Evolutionary conservation across 805 yeast species (phyloP), one percentile per base, ranked within the genome.

Genomic region (Myxozyma neotropica): DNA sequence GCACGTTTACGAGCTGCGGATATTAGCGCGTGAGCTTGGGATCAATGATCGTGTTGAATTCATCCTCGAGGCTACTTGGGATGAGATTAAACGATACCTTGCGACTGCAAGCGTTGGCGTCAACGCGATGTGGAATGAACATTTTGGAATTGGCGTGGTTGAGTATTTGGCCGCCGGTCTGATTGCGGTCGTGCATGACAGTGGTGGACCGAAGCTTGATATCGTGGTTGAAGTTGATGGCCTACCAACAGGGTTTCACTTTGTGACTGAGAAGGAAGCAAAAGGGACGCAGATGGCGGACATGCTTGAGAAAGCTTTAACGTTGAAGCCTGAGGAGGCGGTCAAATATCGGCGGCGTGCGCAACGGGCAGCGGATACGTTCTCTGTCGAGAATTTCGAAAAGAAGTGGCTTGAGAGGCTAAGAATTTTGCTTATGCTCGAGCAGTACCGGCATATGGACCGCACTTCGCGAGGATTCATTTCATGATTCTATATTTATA

Each of bases 51-150:
- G 79, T 19, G 72, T 80, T 12, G 77, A 81, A 47, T 86, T 91
- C 68, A 76, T 85, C 0, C 80, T 88, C 4, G 95, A 94, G 74
- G 87, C 93, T 27, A 80, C 89, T 8, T 89, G 89, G 75, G 78
- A 77, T 1, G 80, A 78, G 17, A 84, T 95, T 13, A 75, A 83
- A 53, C 69, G 74, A 29, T 79, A 82, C 55, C 76, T 95, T 35
- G 68, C 75, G 12, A 75, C 72, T 13, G 81, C 90, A 2, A 81
- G 84, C 26, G 84, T 83, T 69, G 99, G 99, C 4, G 77, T 94
- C 40, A 93, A 94, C 69, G 91, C 96, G 31, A 94, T 94, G 99
- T 94, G 99, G 99, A 94, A 94, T 74, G 99, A 94, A 76, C 99
- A 94, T 76, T 94, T 94, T 73, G 99, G 99, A 19, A 94, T 94